Evolutionary conservation across 805 yeast genomes (phyloP), one percentile per base, ranked within the genome.

Genomic region (Candida adriatica): DNA sequence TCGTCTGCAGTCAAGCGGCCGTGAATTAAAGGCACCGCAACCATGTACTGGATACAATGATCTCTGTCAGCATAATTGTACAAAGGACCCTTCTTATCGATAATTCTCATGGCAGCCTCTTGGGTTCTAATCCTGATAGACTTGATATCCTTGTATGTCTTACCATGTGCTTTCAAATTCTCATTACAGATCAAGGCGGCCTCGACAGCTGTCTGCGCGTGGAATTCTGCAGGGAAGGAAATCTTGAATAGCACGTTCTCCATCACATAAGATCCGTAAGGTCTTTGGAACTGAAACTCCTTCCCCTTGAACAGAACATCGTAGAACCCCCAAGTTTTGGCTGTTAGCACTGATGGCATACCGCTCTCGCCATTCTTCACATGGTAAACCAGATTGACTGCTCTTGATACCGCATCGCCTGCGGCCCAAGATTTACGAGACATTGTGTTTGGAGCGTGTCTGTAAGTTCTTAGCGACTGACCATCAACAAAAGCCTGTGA

Each of bases 381-480:
- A 34, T 68, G 57, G 35, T 66, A 64, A 5, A 66, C 77, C 36
- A 74, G 51, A 51, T 71, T 69, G 11, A 73, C 79, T 13, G 79
- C 80, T 38, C 79, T 60, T 11, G 74, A 61, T 30, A 66, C 67
- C 9, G 79, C 79, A 45, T 73, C 79, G 37, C 79, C 80, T 10
- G 80, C 80, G 17, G 80, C 80, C 80, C 80, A 73, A 2, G 78
- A 72, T 55, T 73, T 73, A 48, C 79, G 64, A 7, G 75, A 66
- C 56, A 73, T 72, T 31, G 79, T 74, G 54, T 73, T 73, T 40
- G 80, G 79, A 8, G 79, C 75, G 47, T 73, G 80, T 47, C 80
- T 66, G 47, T 73, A 73, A 18, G 79, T 74, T 53, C 80, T 63
- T 38, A 73, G 55, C 4, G 74, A 45, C 42, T 70, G 76, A 18